These are phyloP conservation scores for Verticillium klebahnii DNA, from an alignment of 2,329 filamentous ascomycete species.

Conservation along the genomic window DNA sequence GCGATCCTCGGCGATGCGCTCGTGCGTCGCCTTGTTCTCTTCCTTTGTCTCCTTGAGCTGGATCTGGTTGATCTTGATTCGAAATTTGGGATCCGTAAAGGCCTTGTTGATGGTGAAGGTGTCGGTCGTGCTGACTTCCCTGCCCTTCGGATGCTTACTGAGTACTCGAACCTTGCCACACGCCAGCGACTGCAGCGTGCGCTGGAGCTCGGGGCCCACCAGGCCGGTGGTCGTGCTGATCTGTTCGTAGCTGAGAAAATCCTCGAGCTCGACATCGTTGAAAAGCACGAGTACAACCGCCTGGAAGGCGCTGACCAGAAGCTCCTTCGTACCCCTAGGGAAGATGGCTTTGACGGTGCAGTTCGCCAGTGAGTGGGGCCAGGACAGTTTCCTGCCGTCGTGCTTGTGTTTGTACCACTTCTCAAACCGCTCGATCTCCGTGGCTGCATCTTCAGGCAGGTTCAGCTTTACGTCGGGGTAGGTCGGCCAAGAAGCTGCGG, in stretches of 20 bases:
- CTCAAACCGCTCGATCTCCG: conserved; percentile 78
- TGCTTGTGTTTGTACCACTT: conserved; percentile 85
- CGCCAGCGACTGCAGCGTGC: conserved; percentile 91
- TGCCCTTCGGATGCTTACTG: conserved; percentile 76
- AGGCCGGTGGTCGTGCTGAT: conserved; percentile 73
- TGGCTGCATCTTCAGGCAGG: conserved; percentile 69
- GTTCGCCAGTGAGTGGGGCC: conserved; percentile 92
- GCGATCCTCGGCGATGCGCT: conserved; percentile 80
- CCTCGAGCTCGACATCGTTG: conserved; percentile 62
- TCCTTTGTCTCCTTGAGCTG: conserved; percentile 94
- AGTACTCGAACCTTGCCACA: conserved; percentile 86
- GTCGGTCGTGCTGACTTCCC: conserved; percentile 74
- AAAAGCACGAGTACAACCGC: conserved; percentile 87
- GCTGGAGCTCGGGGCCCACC: conserved; percentile 71
- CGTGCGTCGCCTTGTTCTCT: conserved; percentile 91
- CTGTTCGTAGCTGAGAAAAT: conserved; percentile 68
- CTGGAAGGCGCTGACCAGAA: conserved; percentile 88
- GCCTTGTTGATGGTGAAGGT: conserved; percentile 75
- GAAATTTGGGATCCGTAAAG: conserved; percentile 78
- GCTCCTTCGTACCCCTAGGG: conserved; percentile 74
- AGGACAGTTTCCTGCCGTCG: conserved; percentile 77
- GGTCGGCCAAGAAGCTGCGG: conserved; percentile 85
- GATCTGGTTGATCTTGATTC: conserved; percentile 98
- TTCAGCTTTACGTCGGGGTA: conserved; percentile 72
- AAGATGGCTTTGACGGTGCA: conserved; percentile 82